Percentiles rank a stretch among this genome's conserved stretches.
These are phyloP conservation scores for Pilasporangium apinafurcum DNA, from an alignment of 352 stramenopile species.

Conservation along the genomic window DNA sequence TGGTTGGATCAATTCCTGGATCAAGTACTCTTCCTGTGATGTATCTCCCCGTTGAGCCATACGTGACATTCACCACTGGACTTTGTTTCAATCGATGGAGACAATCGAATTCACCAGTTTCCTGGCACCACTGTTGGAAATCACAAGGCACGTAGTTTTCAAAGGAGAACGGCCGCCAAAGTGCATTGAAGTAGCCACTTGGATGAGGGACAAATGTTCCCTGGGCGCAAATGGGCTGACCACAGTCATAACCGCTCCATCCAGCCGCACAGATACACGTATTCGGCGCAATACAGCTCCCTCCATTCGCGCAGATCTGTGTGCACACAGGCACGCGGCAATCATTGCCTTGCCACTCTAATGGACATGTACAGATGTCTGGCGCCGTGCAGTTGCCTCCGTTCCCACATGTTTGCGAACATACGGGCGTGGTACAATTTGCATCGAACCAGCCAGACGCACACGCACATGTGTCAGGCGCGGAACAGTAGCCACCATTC, in stretches of 20 bases:
- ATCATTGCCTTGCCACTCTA: constrained; percentile 86
- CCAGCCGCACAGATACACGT: constrained; percentile 92
- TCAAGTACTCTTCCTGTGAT: constrained; percentile 19
- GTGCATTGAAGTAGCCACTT: constrained; percentile 47
- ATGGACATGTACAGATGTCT: constrained; percentile 86
- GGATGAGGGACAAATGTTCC: constrained; percentile 89
- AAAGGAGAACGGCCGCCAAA: constrained; percentile 57
- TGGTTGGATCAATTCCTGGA: constrained; percentile 10
- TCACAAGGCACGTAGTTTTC: constrained; percentile 89
- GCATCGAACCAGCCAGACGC: constrained; percentile 91
- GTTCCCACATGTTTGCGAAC: constrained; percentile 95
- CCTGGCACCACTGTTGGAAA: constrained; percentile 84
- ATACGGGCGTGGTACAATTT: constrained; percentile 96
- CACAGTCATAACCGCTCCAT: constrained; percentile 92
- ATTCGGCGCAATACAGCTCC: constrained; percentile 89
- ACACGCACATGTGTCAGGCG: constrained; percentile 93
- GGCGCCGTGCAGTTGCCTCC: constrained; percentile 92
- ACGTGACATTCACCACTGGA: constrained; percentile 27
- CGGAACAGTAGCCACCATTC: constrained; percentile 83
- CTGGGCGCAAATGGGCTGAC: constrained; percentile 87
- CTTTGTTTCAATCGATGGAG: constrained; percentile 36
- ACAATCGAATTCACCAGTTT: constrained; percentile 93
- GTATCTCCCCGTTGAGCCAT: constrained; percentile 14
- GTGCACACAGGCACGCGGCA: constrained; percentile 90
- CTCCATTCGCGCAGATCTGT: constrained; percentile 87